Base-by-base conservation (phyloP, 1,284 basidiomycete species). In the Austropuccinia psidii region DNA sequence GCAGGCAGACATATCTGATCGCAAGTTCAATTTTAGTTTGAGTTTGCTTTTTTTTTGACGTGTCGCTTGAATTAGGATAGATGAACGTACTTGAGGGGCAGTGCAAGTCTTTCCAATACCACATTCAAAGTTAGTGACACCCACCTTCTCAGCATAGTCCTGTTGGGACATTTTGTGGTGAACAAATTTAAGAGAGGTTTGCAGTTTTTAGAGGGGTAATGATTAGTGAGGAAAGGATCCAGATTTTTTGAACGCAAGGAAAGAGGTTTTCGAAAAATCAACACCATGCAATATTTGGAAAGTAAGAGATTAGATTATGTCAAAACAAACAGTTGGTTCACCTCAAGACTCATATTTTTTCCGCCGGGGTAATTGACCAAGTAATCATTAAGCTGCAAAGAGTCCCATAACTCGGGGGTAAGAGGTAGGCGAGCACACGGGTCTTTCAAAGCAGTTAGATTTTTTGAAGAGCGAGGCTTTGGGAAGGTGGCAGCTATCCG, bases 1-100 rank as follows among this genome's bases (percentile, higher is more conserved):
- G 65, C 70, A 33, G 70, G 70, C 61, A 55, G 11, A 29, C 70
- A 73, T 62, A 73, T 73, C 70, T 73, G n/a, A n/a, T n/a, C n/a
- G n/a, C n/a, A n/a, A n/a, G n/a, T n/a, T n/a, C n/a, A n/a, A n/a
- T n/a, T n/a, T n/a, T n/a, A n/a, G n/a, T n/a, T n/a, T n/a, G n/a
- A n/a, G n/a, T n/a, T n/a, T n/a, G n/a, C n/a, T n/a, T n/a, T n/a
- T n/a, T n/a, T n/a, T n/a, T n/a, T n/a, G n/a, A n/a, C n/a, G n/a
- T n/a, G n/a, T n/a, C n/a, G n/a, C n/a, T n/a, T n/a, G n/a, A n/a
- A n/a, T n/a, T n/a, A n/a, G n/a, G n/a, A n/a, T n/a, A n/a, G n/a
- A n/a, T n/a, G n/a, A n/a, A n/a, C n/a, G n/a, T 13, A 72, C 68
- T 57, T 72, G 68, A 21, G 39, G 27, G 4, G 68, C 68, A 35